Evolutionary conservation across 495 filamentous ascomycete species (phyloP), one percentile per base, ranked within the genome.

Genomic region (Jackrogersella minutella): DNA sequence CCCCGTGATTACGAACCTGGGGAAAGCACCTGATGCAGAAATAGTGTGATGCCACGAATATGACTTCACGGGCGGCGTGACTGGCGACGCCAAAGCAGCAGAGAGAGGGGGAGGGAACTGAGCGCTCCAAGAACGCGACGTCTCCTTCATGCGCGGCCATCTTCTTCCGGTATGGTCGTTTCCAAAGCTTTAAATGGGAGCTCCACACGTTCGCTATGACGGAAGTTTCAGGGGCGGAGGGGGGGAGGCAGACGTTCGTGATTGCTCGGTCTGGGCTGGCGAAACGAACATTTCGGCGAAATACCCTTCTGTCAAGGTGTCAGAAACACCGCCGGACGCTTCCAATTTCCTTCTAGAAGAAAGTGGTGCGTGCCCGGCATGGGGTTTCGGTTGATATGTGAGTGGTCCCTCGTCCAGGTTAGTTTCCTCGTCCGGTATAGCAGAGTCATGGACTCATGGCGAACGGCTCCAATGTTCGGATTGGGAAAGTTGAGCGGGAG

Each of bases 261-360:
- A 36, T 65, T 59, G 39, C 39, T 36, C 16, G 13, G 34, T 16
- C 11, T 16, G 33, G 53, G 6, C 14, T 59, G 16, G n/a, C 47
- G 55, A 58, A 62, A 64, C 59, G 28, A 41, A 41, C 21, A 44
- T 40, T 44, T 68, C 58, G 65, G 65, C 49, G 58, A 58, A 68
- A 59, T 63, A 56, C 64, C 33, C 1, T 41, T 17, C 58, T 52
- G 46, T 46, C 21, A 56, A 41, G 8, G 37, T 52, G 16, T 31
- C 43, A 50, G n/a, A 36, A 21, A 40, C n/a, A 30, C 13, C 49
- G 30, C 39, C 41, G 58, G 40, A 55, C 33, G 8, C 33, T 68
- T 64, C 40, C 49, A 59, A 63, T 43, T 63, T 50, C 49, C 59
- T 68, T 68, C 66, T 68, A 68, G 66, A 68, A 68, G 59, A 43